A percentile compares a stretch with the other conserved stretches of the same genome.
Conservation (phyloP, 169 alveolate genomes). For the Eimeria tenella region DNA sequence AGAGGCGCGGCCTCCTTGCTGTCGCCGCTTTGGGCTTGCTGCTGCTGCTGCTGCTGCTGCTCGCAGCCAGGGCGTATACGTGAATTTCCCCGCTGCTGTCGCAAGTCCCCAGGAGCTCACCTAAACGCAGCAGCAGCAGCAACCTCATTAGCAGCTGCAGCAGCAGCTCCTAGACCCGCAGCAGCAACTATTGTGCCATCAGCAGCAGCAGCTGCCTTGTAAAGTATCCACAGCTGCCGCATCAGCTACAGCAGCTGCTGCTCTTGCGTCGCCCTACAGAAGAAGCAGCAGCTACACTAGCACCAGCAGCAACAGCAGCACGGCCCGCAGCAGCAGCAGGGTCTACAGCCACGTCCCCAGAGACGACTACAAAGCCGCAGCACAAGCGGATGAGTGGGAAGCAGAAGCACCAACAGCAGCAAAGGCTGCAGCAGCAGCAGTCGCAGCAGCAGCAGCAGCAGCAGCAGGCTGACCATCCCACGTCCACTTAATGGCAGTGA, state of each 20-base stretch:
- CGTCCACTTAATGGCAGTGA: slow-evolving; percentile 66
- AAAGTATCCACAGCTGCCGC: too few relatives aligned
- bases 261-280: neutral
- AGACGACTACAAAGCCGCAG: neutral
- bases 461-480: slow-evolving; percentile 33
- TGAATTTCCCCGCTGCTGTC: slow-evolving; percentile 52
- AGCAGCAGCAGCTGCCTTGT: too few relatives aligned
- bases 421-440: neutral
- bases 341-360: too few relatives aligned
- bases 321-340: too few relatives aligned
- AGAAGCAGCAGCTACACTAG: neutral
- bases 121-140: slow-evolving; percentile 52
- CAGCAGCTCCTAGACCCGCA: slow-evolving; percentile 40
- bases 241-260: slow-evolving; percentile 36
- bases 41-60: slow-evolving; percentile 32
- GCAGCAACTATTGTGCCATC: neutral
- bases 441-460: neutral
- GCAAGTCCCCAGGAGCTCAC: slow-evolving; percentile 24
- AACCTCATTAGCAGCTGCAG: slow-evolving; percentile 9
- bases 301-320: too few relatives aligned
- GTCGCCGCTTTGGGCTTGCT: slow-evolving; percentile 20
- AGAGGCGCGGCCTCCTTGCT: neutral
- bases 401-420: neutral
- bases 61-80: too few relatives aligned
- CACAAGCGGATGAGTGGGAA: neutral